Evolutionary conservation across 1,139 yeast species (phyloP).

Genomic region (Hemisphaericaspora xylanilytica): DNA sequence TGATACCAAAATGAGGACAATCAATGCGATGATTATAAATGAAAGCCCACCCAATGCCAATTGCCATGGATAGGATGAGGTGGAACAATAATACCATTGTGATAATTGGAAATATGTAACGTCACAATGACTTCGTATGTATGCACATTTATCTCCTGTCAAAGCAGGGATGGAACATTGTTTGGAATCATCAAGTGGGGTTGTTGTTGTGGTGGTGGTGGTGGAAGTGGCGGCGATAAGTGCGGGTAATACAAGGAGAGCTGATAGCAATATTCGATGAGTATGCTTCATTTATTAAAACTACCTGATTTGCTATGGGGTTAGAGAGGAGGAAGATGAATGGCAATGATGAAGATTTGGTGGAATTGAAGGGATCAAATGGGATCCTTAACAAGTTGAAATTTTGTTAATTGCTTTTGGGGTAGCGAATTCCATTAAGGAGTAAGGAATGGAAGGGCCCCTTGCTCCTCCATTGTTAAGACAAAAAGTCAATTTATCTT

Average conservation of each 20-base stretch:
- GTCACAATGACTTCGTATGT: constrained; percentile 25
- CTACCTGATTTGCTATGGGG: background rate
- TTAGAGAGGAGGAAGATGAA: background rate
- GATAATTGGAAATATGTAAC: constrained; percentile 26
- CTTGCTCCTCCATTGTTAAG: too few relatives aligned
- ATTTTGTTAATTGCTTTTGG: background rate
- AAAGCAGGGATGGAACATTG: constrained; percentile 10
- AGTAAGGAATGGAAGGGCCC: too few relatives aligned
- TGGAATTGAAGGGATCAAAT: background rate
- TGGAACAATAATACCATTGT: constrained; percentile 26
- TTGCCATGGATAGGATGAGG: constrained; percentile 14
- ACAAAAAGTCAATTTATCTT: too few relatives aligned
- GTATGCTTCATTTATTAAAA: background rate
- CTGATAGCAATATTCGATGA: constrained; percentile 1
- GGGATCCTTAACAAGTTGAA: background rate
- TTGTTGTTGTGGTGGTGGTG: too few relatives aligned
- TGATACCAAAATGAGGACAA: constrained; percentile 22
- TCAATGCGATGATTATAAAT: constrained; percentile 16
- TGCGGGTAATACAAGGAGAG: background rate
- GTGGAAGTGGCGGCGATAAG: background rate
- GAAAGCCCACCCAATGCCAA: constrained; percentile 15
- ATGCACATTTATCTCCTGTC: constrained; percentile 18
- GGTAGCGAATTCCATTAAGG: too few relatives aligned
- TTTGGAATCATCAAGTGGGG: constrained; percentile 1
- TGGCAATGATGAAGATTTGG: too few relatives aligned